phyloP scores from a whole-genome alignment of 306 rosid species.

The Sophora flavescens region DNA sequence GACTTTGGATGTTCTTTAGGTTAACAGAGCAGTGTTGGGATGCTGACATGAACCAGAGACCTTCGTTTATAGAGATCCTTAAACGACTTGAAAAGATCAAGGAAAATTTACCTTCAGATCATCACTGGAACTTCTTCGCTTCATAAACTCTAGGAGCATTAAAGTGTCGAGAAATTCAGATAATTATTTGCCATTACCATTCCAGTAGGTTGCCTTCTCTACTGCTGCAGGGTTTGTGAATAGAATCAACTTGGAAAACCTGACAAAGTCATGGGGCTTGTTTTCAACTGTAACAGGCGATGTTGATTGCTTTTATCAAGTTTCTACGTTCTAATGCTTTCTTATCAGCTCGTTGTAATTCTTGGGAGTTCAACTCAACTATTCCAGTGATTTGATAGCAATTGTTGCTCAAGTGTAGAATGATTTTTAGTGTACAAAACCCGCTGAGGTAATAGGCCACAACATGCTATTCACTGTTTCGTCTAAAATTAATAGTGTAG shows the following conservation, averaged over 20 bases:
- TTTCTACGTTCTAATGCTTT: not conserved
- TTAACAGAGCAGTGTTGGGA: conserved; percentile 85
- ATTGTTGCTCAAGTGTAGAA: conserved; percentile 15
- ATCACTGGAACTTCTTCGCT: conserved; percentile 76
- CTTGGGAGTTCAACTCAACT: conserved; percentile 36
- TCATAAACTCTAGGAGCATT: conserved; percentile 47
- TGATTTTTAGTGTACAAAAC: conserved; percentile 7
- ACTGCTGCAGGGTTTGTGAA: conserved; percentile 47
- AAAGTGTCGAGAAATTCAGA: conserved; percentile 32
- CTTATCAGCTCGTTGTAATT: conserved; percentile 1
- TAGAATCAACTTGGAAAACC: conserved; percentile 40
- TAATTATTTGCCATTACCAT: conserved; percentile 40
- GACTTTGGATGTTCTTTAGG: conserved; percentile 51
- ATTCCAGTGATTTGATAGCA: conserved; percentile 27
- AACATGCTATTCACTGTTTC: conserved; percentile 1
- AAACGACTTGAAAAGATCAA: conserved; percentile 80
- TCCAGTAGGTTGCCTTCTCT: conserved; percentile 4
- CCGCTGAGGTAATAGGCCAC: not conserved
- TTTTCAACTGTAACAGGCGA: conserved; percentile 36
- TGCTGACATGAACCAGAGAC: conserved; percentile 74
- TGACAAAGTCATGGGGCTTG: conserved; percentile 18
- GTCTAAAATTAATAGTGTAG: not conserved
- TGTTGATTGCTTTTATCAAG: conserved; percentile 34
- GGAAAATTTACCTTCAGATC: conserved; percentile 72
- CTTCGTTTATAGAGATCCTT: conserved; percentile 86